A percentile compares a stretch with the other conserved stretches of the same genome.
Evolutionary conservation across 2,329 filamentous ascomycete species (phyloP).

Genomic region (Fusarium equiseti): DNA sequence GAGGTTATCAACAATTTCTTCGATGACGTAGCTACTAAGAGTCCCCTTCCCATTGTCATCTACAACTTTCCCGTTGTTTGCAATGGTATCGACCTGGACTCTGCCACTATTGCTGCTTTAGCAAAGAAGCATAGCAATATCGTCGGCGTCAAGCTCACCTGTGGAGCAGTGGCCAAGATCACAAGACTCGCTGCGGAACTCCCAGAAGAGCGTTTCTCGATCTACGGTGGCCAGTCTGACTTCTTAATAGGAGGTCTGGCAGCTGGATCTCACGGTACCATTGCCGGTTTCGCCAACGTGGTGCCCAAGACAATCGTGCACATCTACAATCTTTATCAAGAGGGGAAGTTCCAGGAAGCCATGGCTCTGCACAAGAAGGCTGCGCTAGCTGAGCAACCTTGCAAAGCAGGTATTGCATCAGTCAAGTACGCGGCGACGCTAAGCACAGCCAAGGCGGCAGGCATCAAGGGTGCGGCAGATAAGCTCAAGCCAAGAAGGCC

Average conservation of each 20-base stretch:
- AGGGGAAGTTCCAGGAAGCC: constrained; percentile 69
- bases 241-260: constrained; percentile 73
- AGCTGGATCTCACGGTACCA: constrained; percentile 69
- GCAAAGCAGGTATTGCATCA: constrained; percentile 74
- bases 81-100: constrained; percentile 76
- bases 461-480: constrained; percentile 68
- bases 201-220: constrained; percentile 68
- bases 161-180: constrained; percentile 78
- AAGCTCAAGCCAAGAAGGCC: constrained; percentile 71
- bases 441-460: constrained; percentile 69
- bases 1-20: constrained; percentile 72
- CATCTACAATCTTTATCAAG: constrained; percentile 71
- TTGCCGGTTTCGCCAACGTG: constrained; percentile 73
- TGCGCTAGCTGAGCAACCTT: constrained; percentile 73
- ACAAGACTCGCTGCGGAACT: constrained; percentile 68
- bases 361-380: constrained; percentile 71
- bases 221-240: constrained; percentile 79
- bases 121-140: constrained; percentile 62
- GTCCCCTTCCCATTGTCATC: constrained; percentile 69
- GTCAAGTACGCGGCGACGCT: constrained; percentile 75
- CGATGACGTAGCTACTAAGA: constrained; percentile 64
- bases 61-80: constrained; percentile 78
- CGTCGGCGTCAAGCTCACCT: constrained; percentile 78
- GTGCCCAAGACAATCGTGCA: constrained; percentile 68
- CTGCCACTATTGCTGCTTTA: constrained; percentile 63